These are phyloP conservation scores for Paulownia fortunei DNA, from an alignment of 257 asterid genomes.

Conservation along the genomic window DNA sequence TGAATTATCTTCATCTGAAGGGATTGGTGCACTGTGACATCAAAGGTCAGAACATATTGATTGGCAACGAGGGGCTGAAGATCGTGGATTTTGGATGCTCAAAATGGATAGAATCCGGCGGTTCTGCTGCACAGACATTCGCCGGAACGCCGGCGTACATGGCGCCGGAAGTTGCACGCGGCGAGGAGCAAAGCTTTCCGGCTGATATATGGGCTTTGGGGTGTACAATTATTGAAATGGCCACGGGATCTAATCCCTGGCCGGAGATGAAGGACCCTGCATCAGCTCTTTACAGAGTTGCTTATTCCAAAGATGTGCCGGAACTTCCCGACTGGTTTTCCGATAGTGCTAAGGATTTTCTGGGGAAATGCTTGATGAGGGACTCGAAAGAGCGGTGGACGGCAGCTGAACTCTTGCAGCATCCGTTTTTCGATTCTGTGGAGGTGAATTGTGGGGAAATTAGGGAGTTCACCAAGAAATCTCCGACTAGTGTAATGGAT, in stretches of 20 bases:
- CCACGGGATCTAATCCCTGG: constrained; percentile 85
- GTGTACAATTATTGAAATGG: constrained; percentile 81
- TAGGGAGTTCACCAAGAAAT: constrained; percentile 34
- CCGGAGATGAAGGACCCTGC: constrained; percentile 70
- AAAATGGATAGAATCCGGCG: constrained; percentile 22
- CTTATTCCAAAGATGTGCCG: constrained; percentile 60
- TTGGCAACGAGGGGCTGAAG: constrained; percentile 58
- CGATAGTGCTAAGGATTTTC: constrained; percentile 50
- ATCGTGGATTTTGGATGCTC: constrained; percentile 88
- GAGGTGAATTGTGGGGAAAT: constrained; percentile 19
- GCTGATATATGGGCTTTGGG: constrained; percentile 93
- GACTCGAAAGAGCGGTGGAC: constrained; percentile 66
- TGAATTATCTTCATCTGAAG: constrained; percentile 58
- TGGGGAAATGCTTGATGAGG: constrained; percentile 60
- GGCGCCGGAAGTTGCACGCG: constrained; percentile 94
- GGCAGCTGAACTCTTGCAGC: constrained; percentile 67
- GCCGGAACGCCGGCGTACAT: constrained; percentile 88
- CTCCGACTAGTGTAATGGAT: constrained; percentile 82
- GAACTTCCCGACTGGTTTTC: constrained; percentile 67
- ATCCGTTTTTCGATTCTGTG: constrained; percentile 53
- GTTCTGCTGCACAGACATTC: constrained; percentile 28
- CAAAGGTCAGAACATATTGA: constrained; percentile 66
- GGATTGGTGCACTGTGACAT: constrained; percentile 81
- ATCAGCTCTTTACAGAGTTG: constrained; percentile 72
- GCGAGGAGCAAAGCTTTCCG: constrained; percentile 73